These are phyloP conservation scores for Barnettozyma wickerhamii DNA, from an alignment of 805 yeast genomes.

Conservation along the genomic window DNA sequence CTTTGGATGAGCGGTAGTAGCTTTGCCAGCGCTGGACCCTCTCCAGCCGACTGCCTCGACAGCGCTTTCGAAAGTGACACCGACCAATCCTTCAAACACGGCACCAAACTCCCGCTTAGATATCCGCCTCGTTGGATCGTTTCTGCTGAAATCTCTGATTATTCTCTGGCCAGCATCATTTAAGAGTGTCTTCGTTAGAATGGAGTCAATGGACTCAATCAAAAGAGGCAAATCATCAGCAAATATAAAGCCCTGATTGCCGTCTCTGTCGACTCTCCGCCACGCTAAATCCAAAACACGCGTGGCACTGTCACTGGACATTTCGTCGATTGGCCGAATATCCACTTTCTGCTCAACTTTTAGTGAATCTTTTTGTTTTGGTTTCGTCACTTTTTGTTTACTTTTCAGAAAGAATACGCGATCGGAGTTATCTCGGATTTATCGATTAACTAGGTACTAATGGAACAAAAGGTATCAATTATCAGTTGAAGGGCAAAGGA, in stretches of 20 bases:
- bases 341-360: no score
- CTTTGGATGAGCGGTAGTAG: not conserved
- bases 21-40: not conserved
- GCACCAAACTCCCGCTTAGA: slow-evolving; percentile 29
- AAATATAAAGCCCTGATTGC: slow-evolving; percentile 15
- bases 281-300: slow-evolving; percentile 20
- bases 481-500: no score
- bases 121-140: slow-evolving; percentile 27
- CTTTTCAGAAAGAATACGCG: not conserved
- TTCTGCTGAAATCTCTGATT: slow-evolving; percentile 27
- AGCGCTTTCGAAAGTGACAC: slow-evolving; percentile 28
- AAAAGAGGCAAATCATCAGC: slow-evolving; percentile 20
- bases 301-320: not conserved
- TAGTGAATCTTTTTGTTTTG: not conserved
- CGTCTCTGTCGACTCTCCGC: slow-evolving; percentile 18
- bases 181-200: slow-evolving; percentile 20
- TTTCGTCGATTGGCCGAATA: no score
- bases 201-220: slow-evolving; percentile 20
- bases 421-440: not conserved
- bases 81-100: slow-evolving; percentile 29
- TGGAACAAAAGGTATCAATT: no score
- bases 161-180: slow-evolving; percentile 25
- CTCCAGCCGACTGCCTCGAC: slow-evolving; percentile 20
- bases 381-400: not conserved
- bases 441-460: not conserved